Base-by-base conservation (phyloP, 1,284 basidiomycete species). In the Microstroma glucosiphilum region DNA sequence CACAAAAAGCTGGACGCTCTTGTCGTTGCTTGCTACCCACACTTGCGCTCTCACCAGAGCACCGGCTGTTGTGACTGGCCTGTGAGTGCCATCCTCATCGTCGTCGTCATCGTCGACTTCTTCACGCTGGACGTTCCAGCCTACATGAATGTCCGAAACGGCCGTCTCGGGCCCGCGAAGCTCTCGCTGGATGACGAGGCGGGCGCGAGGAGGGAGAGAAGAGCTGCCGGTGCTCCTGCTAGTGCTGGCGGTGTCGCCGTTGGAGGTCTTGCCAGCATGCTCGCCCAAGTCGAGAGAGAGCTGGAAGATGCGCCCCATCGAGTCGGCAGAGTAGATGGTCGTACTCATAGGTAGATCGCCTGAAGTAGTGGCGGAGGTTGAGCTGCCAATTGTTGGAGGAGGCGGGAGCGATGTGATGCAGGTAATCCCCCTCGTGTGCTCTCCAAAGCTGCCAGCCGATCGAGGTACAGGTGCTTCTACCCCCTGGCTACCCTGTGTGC, bases 151-250 rank as follows among this genome's bases (percentile, higher is more conserved):
- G 15, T 58, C 40, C 2, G 19, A 21, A 17, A 58, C 57, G 57
- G 23, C n/a, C 40, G 57, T 58, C 57, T 58, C 57, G 13, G 21
- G 26, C 11, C 57, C 57, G n/a, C 40, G n/a, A n/a, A 58, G 57
- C 57, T 58, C 57, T 13, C 57, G 40, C 57, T 43, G 21, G n/a
- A 58, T 42, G n/a, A 11, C 6, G 41, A 58, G 25, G 11, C 30
- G 21, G 17, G 41, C 57, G 12, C 30, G 30, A 4, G 30, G 30
- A 4, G 30, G 30, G 9, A 37, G 30, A 9, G 30, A 37, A 37
- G 30, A 37, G 30, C 30, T 37, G 30, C 30, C 30, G 30, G 3
- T 37, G 30, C 30, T 37, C 4, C 9, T 37, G 30, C 30, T 37
- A 9, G 30, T 37, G 30, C 4, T 37, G 9, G 30, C 30, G 30